phyloP scores from a whole-genome alignment of 2,329 filamentous ascomycete genomes.

The Monilinia fructigena region DNA sequence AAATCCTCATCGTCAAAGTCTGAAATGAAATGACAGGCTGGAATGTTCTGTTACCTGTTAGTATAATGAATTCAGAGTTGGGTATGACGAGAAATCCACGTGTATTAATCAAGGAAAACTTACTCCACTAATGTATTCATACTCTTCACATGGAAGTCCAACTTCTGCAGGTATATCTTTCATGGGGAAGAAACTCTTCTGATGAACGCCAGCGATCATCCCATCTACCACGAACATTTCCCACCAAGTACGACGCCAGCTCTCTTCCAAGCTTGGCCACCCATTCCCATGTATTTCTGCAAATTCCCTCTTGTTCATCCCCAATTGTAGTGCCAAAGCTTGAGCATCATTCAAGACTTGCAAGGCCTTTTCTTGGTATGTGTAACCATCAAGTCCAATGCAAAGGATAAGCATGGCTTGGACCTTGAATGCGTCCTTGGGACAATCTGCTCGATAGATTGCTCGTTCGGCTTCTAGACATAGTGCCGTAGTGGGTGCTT shows the following conservation, averaged over 20 bases:
- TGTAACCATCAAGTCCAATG: constrained; percentile 74
- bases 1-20: constrained; percentile 72
- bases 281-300: constrained; percentile 62
- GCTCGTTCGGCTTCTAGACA: constrained; percentile 32
- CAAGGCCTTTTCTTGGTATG: constrained; percentile 66
- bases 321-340: constrained; percentile 70
- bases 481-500: constrained; percentile 32
- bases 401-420: constrained; percentile 77
- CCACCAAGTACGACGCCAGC: constrained; percentile 90
- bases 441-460: constrained; percentile 30
- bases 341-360: constrained; percentile 67
- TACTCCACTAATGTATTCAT: constrained; percentile 62
- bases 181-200: constrained; percentile 67
- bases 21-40: constrained; percentile 61
- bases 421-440: constrained; percentile 54
- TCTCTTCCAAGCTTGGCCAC: constrained; percentile 72
- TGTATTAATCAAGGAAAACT: constrained; percentile 21
- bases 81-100: neutral
- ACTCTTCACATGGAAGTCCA: constrained; percentile 77
- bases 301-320: constrained; percentile 69
- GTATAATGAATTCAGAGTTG: constrained; percentile 2
- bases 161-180: constrained; percentile 68
- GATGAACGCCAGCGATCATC: constrained; percentile 78
- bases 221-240: constrained; percentile 66
- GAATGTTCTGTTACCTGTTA: constrained; percentile 51